Base-by-base conservation (phyloP, 2,329 filamentous ascomycete species). In the Hypoxylon sp. region DNA sequence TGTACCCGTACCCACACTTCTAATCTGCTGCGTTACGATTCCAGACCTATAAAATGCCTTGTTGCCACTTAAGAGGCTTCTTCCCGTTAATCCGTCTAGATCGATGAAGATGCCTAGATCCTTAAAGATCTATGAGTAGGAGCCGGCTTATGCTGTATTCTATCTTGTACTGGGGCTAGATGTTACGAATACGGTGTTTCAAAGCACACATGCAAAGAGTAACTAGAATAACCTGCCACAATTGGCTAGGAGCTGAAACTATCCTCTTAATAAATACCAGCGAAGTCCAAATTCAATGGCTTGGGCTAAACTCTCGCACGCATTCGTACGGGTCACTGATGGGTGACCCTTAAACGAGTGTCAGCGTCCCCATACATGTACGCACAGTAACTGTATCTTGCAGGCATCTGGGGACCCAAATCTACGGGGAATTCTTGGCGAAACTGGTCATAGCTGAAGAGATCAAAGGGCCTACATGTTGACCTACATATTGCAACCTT, bases 311-410 rank as follows among this genome's bases (percentile, higher is more conserved):
- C 11, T 31, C n/a, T 44, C 20, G 20, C 11, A 44, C 37, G 30
- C 22, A 31, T 58, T 2, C 37, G 33, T 57, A 13, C 17, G 31
- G 46, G 37, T 3, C 27, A 31, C n/a, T 6, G 37, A 25, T 46
- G 42, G 27, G n/a, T 22, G 46, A 42, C 14, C 17, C 44, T 59
- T n/a, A 44, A 56, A 48, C 3, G 4, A 37, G 44, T 40, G 56
- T 46, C 57, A 49, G 56, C 33, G 55, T 68, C 27, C 35, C 56
- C 27, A 20, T 31, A 25, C 30, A 35, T 11, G n/a, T 57, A 57
- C n/a, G 27, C 25, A 66, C 56, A 56, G 54, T 25, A 37, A 70
- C 51, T 33, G 66, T 71, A 71, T 66, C 66, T 69, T 69, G 66
- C 66, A 66, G 65, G 48, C 53, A 42, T 51, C 48, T 62, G 37